Conservation (phyloP, 2,329 filamentous ascomycete genomes). For the Neonectria hederae region DNA sequence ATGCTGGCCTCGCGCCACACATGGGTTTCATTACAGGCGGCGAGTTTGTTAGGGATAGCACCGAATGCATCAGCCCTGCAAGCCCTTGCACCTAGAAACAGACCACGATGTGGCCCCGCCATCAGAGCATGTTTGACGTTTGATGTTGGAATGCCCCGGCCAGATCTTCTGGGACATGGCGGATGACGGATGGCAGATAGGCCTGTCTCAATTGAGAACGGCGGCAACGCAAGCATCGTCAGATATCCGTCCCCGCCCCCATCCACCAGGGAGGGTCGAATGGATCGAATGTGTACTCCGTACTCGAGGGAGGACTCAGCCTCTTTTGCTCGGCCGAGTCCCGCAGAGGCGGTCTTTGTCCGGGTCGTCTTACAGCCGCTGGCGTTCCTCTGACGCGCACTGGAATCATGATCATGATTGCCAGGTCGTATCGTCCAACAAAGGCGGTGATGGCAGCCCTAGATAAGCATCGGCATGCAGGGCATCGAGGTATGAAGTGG, state of each 20-base stretch:
- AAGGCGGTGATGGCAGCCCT: conserved; percentile 37
- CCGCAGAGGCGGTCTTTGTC: conserved; percentile 22
- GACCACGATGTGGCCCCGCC: conserved; percentile 26
- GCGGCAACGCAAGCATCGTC: conserved; percentile 25
- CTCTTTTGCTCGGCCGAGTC: conserved; percentile 24
- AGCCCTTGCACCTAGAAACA: conserved; percentile 22
- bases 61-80: conserved; percentile 23
- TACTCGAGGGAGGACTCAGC: conserved; percentile 7
- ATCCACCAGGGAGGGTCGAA: conserved; percentile 6
- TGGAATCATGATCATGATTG: conserved; percentile 22
- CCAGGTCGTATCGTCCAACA: conserved; percentile 33
- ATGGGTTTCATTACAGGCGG: conserved; percentile 27
- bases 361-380: conserved; percentile 3
- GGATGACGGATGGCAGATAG: conserved; percentile 15
- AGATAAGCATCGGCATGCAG: conserved; percentile 21
- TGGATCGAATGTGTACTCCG: conserved; percentile 9
- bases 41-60: conserved; percentile 30
- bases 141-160: conserved; percentile 26
- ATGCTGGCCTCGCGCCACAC: conserved; percentile 8
- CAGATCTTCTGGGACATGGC: conserved; percentile 12
- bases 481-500: conserved; percentile 24
- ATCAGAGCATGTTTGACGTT: conserved; percentile 2
- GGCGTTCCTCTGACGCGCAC: conserved; percentile 6
- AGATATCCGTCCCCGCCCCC: conserved; percentile 23
- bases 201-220: conserved; percentile 19